Percentiles rank a stretch among this genome's conserved stretches.
These are phyloP conservation scores for Apiospora marii DNA, from an alignment of 2,329 filamentous ascomycete species.

Conservation along the genomic window DNA sequence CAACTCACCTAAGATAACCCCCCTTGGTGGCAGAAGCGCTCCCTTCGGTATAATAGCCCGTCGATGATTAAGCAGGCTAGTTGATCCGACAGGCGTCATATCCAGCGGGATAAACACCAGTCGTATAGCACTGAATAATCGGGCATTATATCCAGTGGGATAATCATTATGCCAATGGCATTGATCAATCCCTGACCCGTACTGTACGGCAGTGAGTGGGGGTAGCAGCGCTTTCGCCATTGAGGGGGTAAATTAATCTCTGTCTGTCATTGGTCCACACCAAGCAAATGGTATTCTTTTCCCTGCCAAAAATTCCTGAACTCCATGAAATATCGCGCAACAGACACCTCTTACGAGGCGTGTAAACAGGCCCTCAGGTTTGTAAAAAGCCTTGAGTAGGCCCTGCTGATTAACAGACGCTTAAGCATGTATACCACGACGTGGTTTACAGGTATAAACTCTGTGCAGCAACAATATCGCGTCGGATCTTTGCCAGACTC, in stretches of 20 bases:
- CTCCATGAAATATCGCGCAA: constrained; percentile 9
- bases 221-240: background rate
- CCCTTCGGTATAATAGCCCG: background rate
- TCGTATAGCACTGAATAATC: too few relatives aligned
- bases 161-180: background rate
- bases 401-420: background rate
- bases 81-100: background rate
- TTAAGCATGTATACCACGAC: background rate
- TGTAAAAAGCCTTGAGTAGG: constrained; percentile 1
- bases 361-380: constrained; percentile 1
- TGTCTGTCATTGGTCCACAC: constrained; percentile 16
- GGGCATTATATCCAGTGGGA: too few relatives aligned
- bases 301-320: constrained; percentile 12
- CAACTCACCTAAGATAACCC: constrained; percentile 12
- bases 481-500: constrained; percentile 82
- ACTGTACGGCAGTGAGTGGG: background rate
- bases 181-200: too few relatives aligned
- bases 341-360: constrained; percentile 16
- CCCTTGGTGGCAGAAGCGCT: background rate
- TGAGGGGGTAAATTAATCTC: background rate
- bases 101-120: background rate
- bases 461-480: constrained; percentile 95
- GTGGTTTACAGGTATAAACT: constrained; percentile 80
- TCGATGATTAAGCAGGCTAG: background rate
- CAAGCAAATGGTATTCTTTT: constrained; percentile 27